Conservation (phyloP, 768 basidiomycete genomes). For the Podaxis pistillaris region DNA sequence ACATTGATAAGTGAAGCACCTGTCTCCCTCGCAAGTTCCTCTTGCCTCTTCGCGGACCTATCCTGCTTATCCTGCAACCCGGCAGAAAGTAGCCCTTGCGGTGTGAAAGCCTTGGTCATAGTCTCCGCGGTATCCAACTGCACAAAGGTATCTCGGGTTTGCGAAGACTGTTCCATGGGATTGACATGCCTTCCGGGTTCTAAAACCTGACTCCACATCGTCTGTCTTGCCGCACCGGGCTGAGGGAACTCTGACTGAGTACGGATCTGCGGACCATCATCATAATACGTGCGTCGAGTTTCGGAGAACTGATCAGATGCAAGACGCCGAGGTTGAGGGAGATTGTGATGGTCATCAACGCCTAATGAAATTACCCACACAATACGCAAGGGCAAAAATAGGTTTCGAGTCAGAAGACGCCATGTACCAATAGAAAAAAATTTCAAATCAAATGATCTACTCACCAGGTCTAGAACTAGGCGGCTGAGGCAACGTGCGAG, state of each 20-base stretch:
- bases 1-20: slow-evolving; percentile 94
- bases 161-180: slow-evolving; percentile 34
- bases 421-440: slow-evolving; percentile 1
- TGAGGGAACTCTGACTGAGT: slow-evolving; percentile 56
- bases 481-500: slow-evolving; percentile 65
- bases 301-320: slow-evolving; percentile 54
- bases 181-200: slow-evolving; percentile 49
- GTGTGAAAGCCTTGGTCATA: slow-evolving; percentile 92
- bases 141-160: slow-evolving; percentile 58
- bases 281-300: slow-evolving; percentile 54
- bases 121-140: slow-evolving; percentile 73
- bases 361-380: slow-evolving; percentile 24
- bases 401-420: neutral
- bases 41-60: slow-evolving; percentile 92
- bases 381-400: neutral
- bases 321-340: slow-evolving; percentile 40
- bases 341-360: slow-evolving; percentile 44
- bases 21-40: slow-evolving; percentile 88
- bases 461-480: slow-evolving; percentile 49
- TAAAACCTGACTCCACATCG: slow-evolving; percentile 87
- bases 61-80: slow-evolving; percentile 96
- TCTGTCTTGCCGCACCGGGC: slow-evolving; percentile 58
- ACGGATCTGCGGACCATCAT: slow-evolving; percentile 50
- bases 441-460: slow-evolving; percentile 19
- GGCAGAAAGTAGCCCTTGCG: slow-evolving; percentile 91